These are phyloP conservation scores for Leccinum longicurvipes DNA, from an alignment of 768 basidiomycete genomes.

Conservation along the genomic window DNA sequence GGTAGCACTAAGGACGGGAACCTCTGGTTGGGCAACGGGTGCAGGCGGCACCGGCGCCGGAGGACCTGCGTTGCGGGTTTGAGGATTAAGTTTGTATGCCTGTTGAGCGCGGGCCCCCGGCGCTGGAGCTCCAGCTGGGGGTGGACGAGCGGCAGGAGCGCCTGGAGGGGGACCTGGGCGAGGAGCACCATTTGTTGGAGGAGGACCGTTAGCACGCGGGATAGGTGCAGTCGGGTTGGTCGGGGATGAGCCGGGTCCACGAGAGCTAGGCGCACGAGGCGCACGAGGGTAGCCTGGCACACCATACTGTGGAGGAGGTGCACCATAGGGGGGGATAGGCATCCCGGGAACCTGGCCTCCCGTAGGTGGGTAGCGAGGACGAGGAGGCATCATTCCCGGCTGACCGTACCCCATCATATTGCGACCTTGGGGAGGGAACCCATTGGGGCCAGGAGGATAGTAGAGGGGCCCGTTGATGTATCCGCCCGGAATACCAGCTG, in stretches of 20 bases:
- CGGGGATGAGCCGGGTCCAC: constrained; percentile 70
- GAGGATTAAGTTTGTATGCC: constrained; percentile 32
- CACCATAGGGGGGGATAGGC: constrained; percentile 73
- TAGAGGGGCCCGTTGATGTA: constrained; percentile 51
- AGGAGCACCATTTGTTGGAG: constrained; percentile 51
- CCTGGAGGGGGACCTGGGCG: constrained; percentile 44
- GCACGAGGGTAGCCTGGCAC: constrained; percentile 63
- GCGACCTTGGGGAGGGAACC: constrained; percentile 69
- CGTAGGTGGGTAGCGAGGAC: constrained; percentile 74
- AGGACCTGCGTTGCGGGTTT: constrained; percentile 35
- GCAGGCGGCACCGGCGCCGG: constrained; percentile 33
- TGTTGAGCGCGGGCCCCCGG: constrained; percentile 36
- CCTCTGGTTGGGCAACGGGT: constrained; percentile 45
- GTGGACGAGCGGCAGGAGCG: constrained; percentile 41
- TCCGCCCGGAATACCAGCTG: constrained; percentile 71
- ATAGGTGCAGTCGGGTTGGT: constrained; percentile 58
- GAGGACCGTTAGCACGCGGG: constrained; percentile 63
- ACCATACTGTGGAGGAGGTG: constrained; percentile 72
- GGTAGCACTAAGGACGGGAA: constrained; percentile 59
- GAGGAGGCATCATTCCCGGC: constrained; percentile 84
- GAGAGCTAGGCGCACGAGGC: constrained; percentile 60
- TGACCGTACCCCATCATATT: constrained; percentile 79
- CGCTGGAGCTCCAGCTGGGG: constrained; percentile 45
- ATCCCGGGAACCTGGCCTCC: constrained; percentile 73
- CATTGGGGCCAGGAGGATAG: constrained; percentile 71